Base-by-base conservation (phyloP, 257 asterid species). In the Gentiana macrophylla region DNA sequence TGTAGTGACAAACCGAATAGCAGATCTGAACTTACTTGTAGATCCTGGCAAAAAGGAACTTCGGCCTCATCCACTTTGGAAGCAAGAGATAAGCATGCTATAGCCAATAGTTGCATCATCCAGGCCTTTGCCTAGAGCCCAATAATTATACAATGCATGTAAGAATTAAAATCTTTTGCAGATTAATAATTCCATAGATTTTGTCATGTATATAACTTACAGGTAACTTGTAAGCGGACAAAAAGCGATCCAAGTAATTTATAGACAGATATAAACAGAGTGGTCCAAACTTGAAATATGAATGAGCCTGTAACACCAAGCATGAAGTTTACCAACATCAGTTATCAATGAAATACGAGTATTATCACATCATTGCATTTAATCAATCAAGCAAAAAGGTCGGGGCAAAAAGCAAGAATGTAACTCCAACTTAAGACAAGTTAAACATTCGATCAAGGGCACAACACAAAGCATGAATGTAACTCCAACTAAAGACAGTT, bases 21-120 rank as follows among this genome's bases (percentile, higher is more conserved):
- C 46, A 32, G 49, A 43, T 35, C 9, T 46, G 6, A 33, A 4
- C 38, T 63, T 59, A 76, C 82, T 79, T 73, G 79, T 50, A 77
- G 57, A 55, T 77, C 80, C 44, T 64, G 53, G 58, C 44, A 52
- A 49, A 62, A 45, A 48, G 80, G 79, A 69, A 73, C 75, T 15
- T 58, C 77, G 12, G 73, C 67, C 69, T 77, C 83, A 50, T 73
- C 83, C 73, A 77, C 52, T 63, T 77, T 77, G 51, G 80, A 76
- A 5, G 83, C 83, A 53, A 77, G 67, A 51, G 80, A 72, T 37
- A 73, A 61, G 65, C 83, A 77, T 32, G 79, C 72, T 12, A 77
- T 70, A 53, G 75, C 75, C 34, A 73, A 53, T 37, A 77, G 61
- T 24, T 70, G 80, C 65, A 67, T 68, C 74, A 73, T 68, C 82